phyloP scores from a whole-genome alignment of 768 basidiomycete genomes.

The Agaricus subrufescens region DNA sequence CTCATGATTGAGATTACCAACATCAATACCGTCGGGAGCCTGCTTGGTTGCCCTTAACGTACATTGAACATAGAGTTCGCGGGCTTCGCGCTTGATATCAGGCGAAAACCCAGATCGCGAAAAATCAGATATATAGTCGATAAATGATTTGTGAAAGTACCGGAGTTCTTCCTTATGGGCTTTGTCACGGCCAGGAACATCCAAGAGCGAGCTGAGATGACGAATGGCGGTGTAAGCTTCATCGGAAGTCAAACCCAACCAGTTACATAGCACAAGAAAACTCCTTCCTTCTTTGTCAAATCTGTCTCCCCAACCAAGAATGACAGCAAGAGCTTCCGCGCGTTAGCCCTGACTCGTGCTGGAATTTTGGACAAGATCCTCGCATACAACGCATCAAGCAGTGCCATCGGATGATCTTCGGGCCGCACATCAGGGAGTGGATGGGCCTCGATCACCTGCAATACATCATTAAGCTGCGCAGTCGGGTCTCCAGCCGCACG shows the following conservation, averaged over 20 bases:
- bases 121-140: too few species aligned
- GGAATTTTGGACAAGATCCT: too few species aligned
- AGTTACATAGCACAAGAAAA: background rate
- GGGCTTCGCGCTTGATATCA: too few species aligned
- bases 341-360: background rate
- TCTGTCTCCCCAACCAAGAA: background rate
- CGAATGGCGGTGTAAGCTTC: background rate
- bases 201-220: background rate
- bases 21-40: too few species aligned
- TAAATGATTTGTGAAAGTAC: background rate
- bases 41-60: too few species aligned
- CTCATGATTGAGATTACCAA: background rate
- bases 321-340: background rate
- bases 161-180: background rate
- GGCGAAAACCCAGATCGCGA: too few species aligned
- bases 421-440: background rate
- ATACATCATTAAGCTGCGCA: background rate
- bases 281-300: background rate
- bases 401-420: background rate
- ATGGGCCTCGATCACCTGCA: background rate
- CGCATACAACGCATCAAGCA: constrained; percentile 1
- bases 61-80: too few species aligned
- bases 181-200: background rate
- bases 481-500: background rate
- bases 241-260: background rate